These are phyloP conservation scores for Rhododendron vialii DNA, from an alignment of 148 eudicot genomes.

Conservation along the genomic window DNA sequence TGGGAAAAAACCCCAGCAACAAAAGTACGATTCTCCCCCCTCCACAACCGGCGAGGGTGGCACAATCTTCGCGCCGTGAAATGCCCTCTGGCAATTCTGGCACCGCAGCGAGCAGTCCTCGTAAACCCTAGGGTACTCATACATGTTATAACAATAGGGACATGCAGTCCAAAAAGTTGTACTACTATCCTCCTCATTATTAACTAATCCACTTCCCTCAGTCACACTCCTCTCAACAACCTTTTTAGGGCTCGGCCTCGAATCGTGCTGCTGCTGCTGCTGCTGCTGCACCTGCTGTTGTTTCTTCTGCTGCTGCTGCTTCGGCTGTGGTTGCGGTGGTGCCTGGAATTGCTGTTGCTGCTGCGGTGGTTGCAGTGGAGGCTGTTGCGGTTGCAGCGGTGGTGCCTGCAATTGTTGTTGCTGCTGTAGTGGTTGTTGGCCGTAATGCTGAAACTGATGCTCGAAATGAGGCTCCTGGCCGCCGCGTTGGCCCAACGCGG, in stretches of 20 bases:
- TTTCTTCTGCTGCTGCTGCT: slow-evolving; percentile 8
- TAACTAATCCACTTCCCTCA: background rate
- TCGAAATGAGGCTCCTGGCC: background rate
- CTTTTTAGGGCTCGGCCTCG: slow-evolving; percentile 18
- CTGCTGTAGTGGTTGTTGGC: background rate
- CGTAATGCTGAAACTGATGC: background rate
- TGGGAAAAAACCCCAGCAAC: slow-evolving; percentile 88
- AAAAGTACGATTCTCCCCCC: slow-evolving; percentile 42
- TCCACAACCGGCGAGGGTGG: slow-evolving; percentile 49
- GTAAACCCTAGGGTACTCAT: slow-evolving; percentile 57
- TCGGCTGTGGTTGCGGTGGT: background rate
- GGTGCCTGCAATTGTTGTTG: background rate
- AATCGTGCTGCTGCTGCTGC: slow-evolving; percentile 17
- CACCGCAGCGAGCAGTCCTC: slow-evolving; percentile 67
- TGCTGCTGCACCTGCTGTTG: background rate
- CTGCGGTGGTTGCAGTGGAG: slow-evolving; percentile 8
- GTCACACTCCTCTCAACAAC: slow-evolving; percentile 5
- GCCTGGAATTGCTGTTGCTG: slow-evolving; percentile 13
- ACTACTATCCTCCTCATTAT: slow-evolving; percentile 5
- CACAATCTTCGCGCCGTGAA: slow-evolving; percentile 57
- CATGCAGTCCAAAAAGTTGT: slow-evolving; percentile 81
- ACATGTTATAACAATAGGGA: slow-evolving; percentile 75
- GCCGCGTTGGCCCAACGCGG: background rate
- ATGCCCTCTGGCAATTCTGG: slow-evolving; percentile 76
- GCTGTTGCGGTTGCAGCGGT: background rate